phyloP scores from a whole-genome alignment of 768 basidiomycete species.

The Boletus pseudo-olivaceus region DNA sequence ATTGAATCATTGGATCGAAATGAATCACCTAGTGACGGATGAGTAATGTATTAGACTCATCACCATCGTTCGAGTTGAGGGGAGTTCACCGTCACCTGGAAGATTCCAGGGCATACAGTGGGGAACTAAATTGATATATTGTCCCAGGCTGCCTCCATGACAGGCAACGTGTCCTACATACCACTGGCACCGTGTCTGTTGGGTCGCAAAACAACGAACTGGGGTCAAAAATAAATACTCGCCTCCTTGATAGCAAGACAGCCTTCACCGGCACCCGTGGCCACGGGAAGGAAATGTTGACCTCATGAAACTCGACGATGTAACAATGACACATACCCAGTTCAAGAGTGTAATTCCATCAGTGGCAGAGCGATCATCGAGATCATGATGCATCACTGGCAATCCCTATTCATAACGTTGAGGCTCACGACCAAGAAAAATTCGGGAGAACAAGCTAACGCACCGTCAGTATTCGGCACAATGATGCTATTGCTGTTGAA shows the following conservation, averaged over 20 bases:
- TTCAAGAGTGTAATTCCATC: conserved; percentile 37
- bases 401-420: conserved; percentile 42
- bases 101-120: neutral
- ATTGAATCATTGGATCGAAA: neutral
- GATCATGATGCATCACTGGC: conserved; percentile 44
- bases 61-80: neutral
- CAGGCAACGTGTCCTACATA: conserved; percentile 40
- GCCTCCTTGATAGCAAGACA: conserved; percentile 65
- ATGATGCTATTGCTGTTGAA: conserved; percentile 30
- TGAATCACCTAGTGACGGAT: neutral
- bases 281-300: conserved; percentile 30
- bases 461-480: conserved; percentile 61
- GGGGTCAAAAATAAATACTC: conserved; percentile 14
- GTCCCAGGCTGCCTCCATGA: conserved; percentile 32
- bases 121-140: neutral
- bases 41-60: neutral
- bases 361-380: conserved; percentile 40
- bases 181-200: neutral
- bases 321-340: conserved; percentile 38
- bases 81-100: too few species aligned
- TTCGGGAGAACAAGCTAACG: neutral
- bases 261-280: conserved; percentile 40
- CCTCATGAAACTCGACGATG: conserved; percentile 7
- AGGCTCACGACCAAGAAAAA: too few species aligned
- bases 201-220: neutral